phyloP scores from a whole-genome alignment of 2,329 filamentous ascomycete species.

The Colletotrichum sidae region DNA sequence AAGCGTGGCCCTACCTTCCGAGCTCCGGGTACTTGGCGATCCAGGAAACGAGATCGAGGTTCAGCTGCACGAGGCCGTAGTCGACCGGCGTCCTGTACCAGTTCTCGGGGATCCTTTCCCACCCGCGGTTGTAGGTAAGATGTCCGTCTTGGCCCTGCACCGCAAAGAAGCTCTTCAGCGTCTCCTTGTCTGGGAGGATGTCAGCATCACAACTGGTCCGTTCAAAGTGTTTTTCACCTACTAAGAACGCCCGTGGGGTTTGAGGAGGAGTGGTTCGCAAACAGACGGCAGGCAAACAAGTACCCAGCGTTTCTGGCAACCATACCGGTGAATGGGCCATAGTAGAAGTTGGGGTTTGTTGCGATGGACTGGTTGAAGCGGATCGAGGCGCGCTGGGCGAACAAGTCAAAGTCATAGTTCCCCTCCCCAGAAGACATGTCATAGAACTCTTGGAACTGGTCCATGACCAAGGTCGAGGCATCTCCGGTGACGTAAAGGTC shows the following conservation, averaged over 20 bases:
- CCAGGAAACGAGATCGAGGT: constrained; percentile 52
- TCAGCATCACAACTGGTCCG: neutral
- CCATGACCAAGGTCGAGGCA: constrained; percentile 62
- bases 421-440: constrained; percentile 40
- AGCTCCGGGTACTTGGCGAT: constrained; percentile 55
- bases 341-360: constrained; percentile 66
- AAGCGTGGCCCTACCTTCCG: constrained; percentile 32
- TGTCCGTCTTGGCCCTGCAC: constrained; percentile 54
- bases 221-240: neutral
- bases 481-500: constrained; percentile 65
- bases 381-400: constrained; percentile 55
- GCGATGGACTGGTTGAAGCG: constrained; percentile 60
- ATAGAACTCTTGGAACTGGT: constrained; percentile 57
- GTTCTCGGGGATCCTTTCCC: constrained; percentile 64
- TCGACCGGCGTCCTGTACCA: constrained; percentile 59
- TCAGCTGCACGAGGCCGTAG: constrained; percentile 57
- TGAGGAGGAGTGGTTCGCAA: constrained; percentile 57
- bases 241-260: constrained; percentile 46
- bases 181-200: constrained; percentile 44
- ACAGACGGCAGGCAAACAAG: constrained; percentile 55
- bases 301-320: constrained; percentile 61
- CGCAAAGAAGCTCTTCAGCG: constrained; percentile 59
- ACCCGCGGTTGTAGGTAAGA: constrained; percentile 57
- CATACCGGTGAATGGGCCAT: constrained; percentile 63
- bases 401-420: constrained; percentile 50